These are phyloP conservation scores for Saccharum spontaneum DNA, from an alignment of 176 grass and related monocot genomes.

Conservation along the genomic window DNA sequence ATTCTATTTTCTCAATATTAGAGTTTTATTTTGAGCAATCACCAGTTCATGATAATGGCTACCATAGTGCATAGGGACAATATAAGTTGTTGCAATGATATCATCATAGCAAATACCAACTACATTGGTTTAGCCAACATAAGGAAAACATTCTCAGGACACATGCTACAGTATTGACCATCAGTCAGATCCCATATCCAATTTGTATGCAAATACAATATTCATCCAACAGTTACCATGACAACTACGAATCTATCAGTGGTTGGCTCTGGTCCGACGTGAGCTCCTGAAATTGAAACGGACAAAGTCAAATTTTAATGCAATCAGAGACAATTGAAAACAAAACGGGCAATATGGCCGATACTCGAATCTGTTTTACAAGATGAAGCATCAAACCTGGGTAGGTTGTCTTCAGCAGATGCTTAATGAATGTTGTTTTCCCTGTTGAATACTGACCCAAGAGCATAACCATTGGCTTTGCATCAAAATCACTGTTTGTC, in stretches of 20 bases:
- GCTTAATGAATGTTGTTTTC: conserved; percentile 96
- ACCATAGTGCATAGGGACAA: neutral
- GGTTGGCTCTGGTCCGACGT: conserved; percentile 93
- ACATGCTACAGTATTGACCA: neutral
- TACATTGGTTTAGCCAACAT: neutral
- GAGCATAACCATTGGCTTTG: conserved; percentile 96
- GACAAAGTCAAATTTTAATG: conserved; percentile 14
- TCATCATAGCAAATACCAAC: neutral
- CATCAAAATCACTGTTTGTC: conserved; percentile 91
- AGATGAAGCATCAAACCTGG: conserved; percentile 61
- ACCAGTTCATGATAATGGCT: neutral
- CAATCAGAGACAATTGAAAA: neutral
- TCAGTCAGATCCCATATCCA: neutral
- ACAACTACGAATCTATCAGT: conserved; percentile 96
- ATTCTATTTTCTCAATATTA: neutral
- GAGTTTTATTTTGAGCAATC: neutral
- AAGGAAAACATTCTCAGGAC: neutral
- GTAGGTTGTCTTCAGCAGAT: conserved; percentile 70
- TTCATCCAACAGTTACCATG: conserved; percentile 59
- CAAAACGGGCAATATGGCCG: neutral
- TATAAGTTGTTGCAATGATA: neutral
- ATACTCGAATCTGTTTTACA: neutral
- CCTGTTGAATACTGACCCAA: conserved; percentile 95
- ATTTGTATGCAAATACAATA: neutral
- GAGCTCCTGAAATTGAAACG: conserved; percentile 60